These are phyloP conservation scores for Pythium phragmiticola DNA, from an alignment of 352 stramenopile genomes.

Conservation along the genomic window DNA sequence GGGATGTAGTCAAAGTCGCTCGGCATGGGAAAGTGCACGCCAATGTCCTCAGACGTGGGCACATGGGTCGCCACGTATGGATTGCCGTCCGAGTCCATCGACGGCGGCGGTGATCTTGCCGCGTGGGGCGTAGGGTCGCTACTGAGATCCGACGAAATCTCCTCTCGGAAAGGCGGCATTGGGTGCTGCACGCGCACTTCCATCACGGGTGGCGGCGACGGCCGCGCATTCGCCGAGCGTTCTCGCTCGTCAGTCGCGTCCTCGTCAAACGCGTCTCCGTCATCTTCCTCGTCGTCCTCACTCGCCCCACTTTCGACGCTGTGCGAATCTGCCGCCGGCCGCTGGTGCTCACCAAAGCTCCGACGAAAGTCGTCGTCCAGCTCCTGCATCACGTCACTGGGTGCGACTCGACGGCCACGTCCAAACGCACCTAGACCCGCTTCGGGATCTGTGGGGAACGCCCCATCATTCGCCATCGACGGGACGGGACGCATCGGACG, in stretches of 20 bases:
- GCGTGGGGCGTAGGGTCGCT: constrained; percentile 5
- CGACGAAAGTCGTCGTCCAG: constrained; percentile 20
- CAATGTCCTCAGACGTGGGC: constrained; percentile 16
- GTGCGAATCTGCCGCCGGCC: background rate
- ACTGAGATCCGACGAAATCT: constrained; percentile 28
- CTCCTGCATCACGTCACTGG: constrained; percentile 16
- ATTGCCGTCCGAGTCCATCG: constrained; percentile 8
- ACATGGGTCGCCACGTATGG: constrained; percentile 8
- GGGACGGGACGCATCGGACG: background rate
- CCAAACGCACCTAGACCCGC: background rate
- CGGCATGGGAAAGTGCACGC: constrained; percentile 7
- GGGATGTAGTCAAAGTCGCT: constrained; percentile 29
- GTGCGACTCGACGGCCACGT: background rate
- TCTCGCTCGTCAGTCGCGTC: background rate
- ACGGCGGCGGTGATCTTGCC: background rate
- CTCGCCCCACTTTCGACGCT: background rate
- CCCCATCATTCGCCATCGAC: background rate
- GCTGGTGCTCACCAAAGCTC: constrained; percentile 16
- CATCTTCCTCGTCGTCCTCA: background rate
- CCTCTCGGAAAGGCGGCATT: constrained; percentile 27
- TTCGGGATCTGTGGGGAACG: background rate
- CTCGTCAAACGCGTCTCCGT: constrained; percentile 4
- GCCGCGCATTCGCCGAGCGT: background rate
- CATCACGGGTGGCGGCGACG: constrained; percentile 2
- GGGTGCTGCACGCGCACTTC: constrained; percentile 11